Base-by-base conservation (phyloP, 2,329 filamentous ascomycete species). In the Diplodia corticola region DNA sequence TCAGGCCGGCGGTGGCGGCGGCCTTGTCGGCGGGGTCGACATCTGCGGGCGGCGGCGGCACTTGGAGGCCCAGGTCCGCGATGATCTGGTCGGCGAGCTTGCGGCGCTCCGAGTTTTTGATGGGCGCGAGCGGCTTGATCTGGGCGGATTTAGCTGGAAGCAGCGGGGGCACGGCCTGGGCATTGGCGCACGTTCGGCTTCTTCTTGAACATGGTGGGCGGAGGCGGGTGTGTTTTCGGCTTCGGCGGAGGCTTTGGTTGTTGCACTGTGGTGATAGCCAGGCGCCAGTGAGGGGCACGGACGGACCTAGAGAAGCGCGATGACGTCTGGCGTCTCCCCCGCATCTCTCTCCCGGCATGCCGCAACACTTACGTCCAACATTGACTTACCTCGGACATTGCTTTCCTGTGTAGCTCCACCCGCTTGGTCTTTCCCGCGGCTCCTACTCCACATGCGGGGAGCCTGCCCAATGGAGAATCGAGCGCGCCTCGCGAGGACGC, bases 61-160 rank as follows among this genome's bases (percentile, higher is more conserved):
- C 72, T 46, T 81, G 73, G 67, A 89, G 81, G 40, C 80, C 77
- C 72, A 88, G 89, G 70, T 88, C 85, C 69, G 82, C 76, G 72
- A 90, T 89, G 71, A 91, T 89, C 70, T 88, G 83, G 71, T 90
- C 87, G 59, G 88, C 88, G 40, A 88, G 85, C 71, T 86, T 88
- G 67, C 88, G 83, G 67, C 88, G 84, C 71, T 90, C 88, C 2
- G 88, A 90, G 5, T 88, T 89, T 64, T 88, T 85, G 63, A 91
- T 78, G 48, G 88, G 87, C 4, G 88, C 83, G 13, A 89, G 80
- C 20, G 88, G 86, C 79, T 90, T 91, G 80, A 91, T 85, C 82
- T 88, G 60, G 17, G 57, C 22, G n/a, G 33, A 40, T n/a, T 67
- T 24, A 69, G 67, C 50, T 44, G 40, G 44, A 10, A 15, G 35